phyloP scores from a whole-genome alignment of 177 flowering plant genomes.

The Tripterygium wilfordii region DNA sequence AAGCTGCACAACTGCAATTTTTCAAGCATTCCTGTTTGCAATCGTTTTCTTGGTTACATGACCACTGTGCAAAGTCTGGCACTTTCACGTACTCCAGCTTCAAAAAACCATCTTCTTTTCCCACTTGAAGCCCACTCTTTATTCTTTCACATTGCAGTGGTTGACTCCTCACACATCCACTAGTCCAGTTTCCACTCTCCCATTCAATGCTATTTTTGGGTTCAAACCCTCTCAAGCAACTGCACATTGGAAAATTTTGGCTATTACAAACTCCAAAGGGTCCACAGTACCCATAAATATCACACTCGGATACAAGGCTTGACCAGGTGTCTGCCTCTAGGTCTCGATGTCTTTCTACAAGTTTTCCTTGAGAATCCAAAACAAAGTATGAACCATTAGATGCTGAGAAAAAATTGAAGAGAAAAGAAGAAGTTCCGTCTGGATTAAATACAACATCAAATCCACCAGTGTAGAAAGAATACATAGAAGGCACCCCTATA shows the following conservation, averaged over 20 bases:
- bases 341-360: background rate
- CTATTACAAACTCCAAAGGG: conserved; percentile 16
- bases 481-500: conserved; percentile 13
- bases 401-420: background rate
- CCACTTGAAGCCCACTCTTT: conserved; percentile 1
- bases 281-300: conserved; percentile 30
- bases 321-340: no score
- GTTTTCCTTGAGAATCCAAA: conserved; percentile 10
- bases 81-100: conserved; percentile 11
- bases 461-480: conserved; percentile 9
- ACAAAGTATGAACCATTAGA: background rate
- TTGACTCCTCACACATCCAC: conserved; percentile 11
- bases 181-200: conserved; percentile 20
- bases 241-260: conserved; percentile 15
- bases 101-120: conserved; percentile 14
- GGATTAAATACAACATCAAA: conserved; percentile 1
- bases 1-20: conserved; percentile 22
- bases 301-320: conserved; percentile 13
- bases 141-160: conserved; percentile 13
- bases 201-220: conserved; percentile 24
- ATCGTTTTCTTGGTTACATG: background rate
- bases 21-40: conserved; percentile 13
- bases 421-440: conserved; percentile 1
- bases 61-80: conserved; percentile 10
- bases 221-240: conserved; percentile 26